Evolutionary conservation across 441 rosid species (phyloP).

Genomic region (Capsella rubella): DNA sequence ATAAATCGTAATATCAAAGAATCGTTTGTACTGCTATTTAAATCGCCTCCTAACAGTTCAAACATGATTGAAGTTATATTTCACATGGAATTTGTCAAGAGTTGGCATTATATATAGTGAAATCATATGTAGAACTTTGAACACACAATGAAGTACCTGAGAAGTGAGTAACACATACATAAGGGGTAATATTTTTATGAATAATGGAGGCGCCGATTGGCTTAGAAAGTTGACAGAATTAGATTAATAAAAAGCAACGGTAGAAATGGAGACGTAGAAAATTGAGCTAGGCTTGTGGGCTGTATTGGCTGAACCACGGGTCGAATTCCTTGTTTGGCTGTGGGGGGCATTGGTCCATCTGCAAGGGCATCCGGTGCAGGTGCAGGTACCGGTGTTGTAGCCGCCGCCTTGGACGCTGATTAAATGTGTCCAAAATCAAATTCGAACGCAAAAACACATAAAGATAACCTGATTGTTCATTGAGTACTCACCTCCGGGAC

Average conservation of each 20-base stretch:
- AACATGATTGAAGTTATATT: constrained; percentile 1
- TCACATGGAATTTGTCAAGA: neutral
- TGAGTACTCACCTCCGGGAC: constrained; percentile 58
- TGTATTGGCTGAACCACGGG: constrained; percentile 44
- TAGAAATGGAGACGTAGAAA: constrained; percentile 41
- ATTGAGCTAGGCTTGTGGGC: constrained; percentile 41
- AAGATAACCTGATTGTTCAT: neutral
- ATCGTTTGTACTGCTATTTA: neutral
- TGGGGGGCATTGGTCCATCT: constrained; percentile 33
- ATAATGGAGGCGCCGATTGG: neutral
- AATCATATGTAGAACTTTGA: constrained; percentile 14
- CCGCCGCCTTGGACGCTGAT: constrained; percentile 65
- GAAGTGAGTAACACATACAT: neutral
- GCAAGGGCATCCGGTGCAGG: constrained; percentile 20
- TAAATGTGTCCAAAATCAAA: neutral
- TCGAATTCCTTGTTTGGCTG: constrained; percentile 48
- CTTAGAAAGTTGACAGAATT: constrained; percentile 33
- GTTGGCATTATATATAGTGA: neutral
- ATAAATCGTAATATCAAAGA: neutral
- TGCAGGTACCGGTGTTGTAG: constrained; percentile 44
- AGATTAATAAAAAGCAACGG: constrained; percentile 37
- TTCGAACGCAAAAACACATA: neutral
- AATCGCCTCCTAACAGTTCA: neutral
- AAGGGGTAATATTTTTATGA: constrained; percentile 2
- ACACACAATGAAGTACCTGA: constrained; percentile 2